These are phyloP conservation scores for Cercospora sesami DNA, from an alignment of 2,329 filamentous ascomycete genomes.

Conservation along the genomic window DNA sequence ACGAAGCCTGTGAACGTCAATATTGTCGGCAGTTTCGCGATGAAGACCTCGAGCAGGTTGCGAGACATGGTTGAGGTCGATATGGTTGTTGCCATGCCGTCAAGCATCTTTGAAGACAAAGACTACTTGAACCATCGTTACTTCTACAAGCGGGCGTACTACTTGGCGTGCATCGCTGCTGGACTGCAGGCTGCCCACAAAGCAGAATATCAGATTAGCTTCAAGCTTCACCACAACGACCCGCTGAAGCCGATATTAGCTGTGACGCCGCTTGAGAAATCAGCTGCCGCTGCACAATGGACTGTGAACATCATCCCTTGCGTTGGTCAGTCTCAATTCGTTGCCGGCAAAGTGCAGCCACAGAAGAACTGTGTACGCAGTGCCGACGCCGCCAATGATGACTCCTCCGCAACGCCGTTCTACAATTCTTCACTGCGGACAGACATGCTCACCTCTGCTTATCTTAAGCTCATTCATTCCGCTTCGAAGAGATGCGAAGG, in stretches of 20 bases:
- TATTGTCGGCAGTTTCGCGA: conserved; percentile 82
- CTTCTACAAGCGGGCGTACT: conserved; percentile 92
- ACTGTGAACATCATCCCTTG: conserved; percentile 76
- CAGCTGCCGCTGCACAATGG: conserved; percentile 46
- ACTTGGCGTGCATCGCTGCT: conserved; percentile 76
- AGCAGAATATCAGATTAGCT: conserved; percentile 55
- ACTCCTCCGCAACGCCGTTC: conserved; percentile 64
- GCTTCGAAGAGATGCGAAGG: conserved; percentile 67
- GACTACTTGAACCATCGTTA: conserved; percentile 92
- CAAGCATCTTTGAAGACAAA: conserved; percentile 79
- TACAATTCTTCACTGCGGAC: conserved; percentile 86
- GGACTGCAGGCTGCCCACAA: conserved; percentile 64
- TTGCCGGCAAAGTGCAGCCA: conserved; percentile 68
- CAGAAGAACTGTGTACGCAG: conserved; percentile 67
- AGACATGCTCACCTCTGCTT: conserved; percentile 70
- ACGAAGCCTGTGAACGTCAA: conserved; percentile 75
- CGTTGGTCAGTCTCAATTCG: conserved; percentile 68
- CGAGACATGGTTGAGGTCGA: conserved; percentile 62
- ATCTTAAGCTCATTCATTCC: conserved; percentile 73
- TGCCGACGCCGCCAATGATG: conserved; percentile 45
- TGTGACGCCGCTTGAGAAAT: conserved; percentile 39
- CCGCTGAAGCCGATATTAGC: conserved; percentile 67
- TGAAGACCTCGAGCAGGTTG: conserved; percentile 69
- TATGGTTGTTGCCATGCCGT: conserved; percentile 83
- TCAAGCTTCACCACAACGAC: conserved; percentile 37